phyloP scores from a whole-genome alignment of 306 rosid genomes.

The Acacia melanoxylon region DNA sequence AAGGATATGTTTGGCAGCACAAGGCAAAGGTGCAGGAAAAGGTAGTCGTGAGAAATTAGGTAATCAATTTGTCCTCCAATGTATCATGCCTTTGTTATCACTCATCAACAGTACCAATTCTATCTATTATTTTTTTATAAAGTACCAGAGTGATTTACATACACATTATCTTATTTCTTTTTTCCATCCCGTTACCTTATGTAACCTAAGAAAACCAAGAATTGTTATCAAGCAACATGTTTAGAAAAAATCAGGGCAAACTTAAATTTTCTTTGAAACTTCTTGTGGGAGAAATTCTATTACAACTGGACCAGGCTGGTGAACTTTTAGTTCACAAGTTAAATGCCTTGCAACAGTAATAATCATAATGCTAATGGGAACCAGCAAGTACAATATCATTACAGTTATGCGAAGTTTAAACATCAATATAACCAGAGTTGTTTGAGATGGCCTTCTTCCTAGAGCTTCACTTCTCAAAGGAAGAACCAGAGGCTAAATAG shows the following conservation, averaged over 20 bases:
- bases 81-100: not conserved
- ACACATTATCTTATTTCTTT: not conserved
- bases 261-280: slow-evolving; percentile 4
- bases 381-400: not conserved
- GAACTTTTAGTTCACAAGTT: not conserved
- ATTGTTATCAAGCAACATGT: not conserved
- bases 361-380: not conserved
- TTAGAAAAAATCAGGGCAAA: slow-evolving; percentile 15
- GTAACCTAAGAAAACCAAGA: not conserved
- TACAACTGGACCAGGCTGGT: not conserved
- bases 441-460: not conserved
- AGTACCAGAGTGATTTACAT: not conserved
- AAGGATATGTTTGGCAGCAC: not conserved
- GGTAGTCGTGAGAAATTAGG: not conserved
- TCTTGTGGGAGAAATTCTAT: not conserved
- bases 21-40: not conserved
- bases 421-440: not conserved
- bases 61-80: not conserved
- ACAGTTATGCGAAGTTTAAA: not conserved
- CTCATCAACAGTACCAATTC: not conserved
- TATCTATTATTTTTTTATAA: not conserved
- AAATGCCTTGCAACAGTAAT: not conserved
- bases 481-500: not conserved
- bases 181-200: not conserved
- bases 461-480: not conserved